A percentile compares a stretch with the other conserved stretches of the same genome.
These are phyloP conservation scores for Neophaeococcomyces mojaviensis DNA, from an alignment of 2,329 filamentous ascomycete species.

Conservation along the genomic window DNA sequence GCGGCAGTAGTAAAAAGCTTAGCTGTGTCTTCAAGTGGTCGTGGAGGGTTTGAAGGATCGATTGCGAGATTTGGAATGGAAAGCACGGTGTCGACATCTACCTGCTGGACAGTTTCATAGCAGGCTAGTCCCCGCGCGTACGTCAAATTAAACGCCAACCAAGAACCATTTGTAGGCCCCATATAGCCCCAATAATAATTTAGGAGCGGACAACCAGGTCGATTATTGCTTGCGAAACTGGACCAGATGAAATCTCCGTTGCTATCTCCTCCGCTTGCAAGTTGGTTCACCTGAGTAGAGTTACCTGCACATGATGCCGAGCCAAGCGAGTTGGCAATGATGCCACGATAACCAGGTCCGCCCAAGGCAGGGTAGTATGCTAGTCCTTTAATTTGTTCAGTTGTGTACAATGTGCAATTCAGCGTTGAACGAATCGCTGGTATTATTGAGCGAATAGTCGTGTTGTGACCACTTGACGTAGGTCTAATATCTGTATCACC, in stretches of 20 bases:
- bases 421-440: background rate
- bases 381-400: background rate
- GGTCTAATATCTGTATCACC: background rate
- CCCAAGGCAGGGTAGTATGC: background rate
- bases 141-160: background rate
- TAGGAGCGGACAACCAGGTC: background rate
- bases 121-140: background rate
- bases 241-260: background rate
- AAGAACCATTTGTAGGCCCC: background rate
- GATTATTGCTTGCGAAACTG: background rate
- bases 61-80: background rate
- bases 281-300: background rate
- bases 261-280: background rate
- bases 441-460: background rate
- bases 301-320: background rate
- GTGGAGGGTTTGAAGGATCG: background rate
- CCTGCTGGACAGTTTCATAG: background rate
- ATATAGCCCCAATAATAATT: background rate
- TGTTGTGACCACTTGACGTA: background rate
- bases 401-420: background rate
- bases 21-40: background rate
- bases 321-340: background rate
- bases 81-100: background rate
- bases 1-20: background rate
- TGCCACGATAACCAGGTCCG: background rate